Percentiles rank a stretch among this genome's conserved stretches.
Conservation (phyloP, 768 basidiomycete genomes). For the Hypholoma fasciculare region DNA sequence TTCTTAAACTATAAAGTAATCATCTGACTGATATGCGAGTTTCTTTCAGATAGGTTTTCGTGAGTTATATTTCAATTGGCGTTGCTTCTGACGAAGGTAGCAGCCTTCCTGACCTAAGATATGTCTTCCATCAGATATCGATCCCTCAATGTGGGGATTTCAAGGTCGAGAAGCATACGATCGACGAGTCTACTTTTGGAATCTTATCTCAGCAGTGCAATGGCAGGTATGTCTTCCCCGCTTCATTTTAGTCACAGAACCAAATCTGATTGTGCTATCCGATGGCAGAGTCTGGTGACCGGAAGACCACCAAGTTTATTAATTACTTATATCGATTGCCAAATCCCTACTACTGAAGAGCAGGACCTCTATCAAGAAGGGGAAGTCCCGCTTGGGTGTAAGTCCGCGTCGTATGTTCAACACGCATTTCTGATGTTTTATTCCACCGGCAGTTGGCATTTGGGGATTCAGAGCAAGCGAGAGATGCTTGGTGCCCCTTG, state of each 20-base stretch:
- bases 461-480: conserved; percentile 44
- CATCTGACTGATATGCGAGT: background rate
- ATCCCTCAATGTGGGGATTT: conserved; percentile 53
- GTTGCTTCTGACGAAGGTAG: no score
- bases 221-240: conserved; percentile 43
- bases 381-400: conserved; percentile 46
- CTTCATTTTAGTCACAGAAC: background rate
- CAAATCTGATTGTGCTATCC: background rate
- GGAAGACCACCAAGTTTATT: conserved; percentile 49
- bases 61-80: conserved; percentile 22
- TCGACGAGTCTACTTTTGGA: conserved; percentile 57
- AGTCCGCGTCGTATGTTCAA: conserved; percentile 19
- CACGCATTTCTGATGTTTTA: background rate
- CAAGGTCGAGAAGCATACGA: conserved; percentile 51
- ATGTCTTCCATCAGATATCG: conserved; percentile 35
- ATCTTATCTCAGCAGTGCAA: conserved; percentile 44
- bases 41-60: conserved; percentile 42
- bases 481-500: conserved; percentile 44
- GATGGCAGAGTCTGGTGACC: conserved; percentile 40
- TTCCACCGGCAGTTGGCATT: conserved; percentile 37
- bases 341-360: conserved; percentile 45
- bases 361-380: conserved; percentile 43
- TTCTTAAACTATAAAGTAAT: background rate
- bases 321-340: conserved; percentile 44
- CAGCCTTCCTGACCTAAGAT: background rate